phyloP scores from a whole-genome alignment of 2,329 filamentous ascomycete genomes.

The Clarireedia monteithiana region DNA sequence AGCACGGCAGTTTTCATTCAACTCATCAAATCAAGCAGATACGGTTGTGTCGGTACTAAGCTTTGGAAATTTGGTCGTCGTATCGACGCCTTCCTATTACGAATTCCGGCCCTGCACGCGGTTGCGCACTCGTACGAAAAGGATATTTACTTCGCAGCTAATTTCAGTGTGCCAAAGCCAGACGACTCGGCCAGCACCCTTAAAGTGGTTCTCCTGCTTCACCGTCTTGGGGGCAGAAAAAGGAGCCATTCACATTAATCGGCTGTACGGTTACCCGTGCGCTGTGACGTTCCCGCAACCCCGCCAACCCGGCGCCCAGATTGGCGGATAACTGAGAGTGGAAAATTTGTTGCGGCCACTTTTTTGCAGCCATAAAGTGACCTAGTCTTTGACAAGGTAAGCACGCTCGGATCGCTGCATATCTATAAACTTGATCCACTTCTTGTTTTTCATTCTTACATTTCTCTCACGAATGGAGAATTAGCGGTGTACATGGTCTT shows the following conservation, averaged over 20 bases:
- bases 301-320: constrained; percentile 20
- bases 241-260: constrained; percentile 14
- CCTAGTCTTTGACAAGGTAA: constrained; percentile 15
- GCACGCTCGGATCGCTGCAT: constrained; percentile 23
- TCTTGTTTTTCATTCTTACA: constrained; percentile 7
- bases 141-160: neutral
- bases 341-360: constrained; percentile 10
- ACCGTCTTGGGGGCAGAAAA: constrained; percentile 3
- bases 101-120: neutral
- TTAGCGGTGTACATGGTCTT: constrained; percentile 22
- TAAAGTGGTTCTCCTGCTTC: neutral
- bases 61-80: neutral
- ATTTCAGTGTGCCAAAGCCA: neutral
- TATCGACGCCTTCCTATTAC: neutral
- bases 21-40: constrained; percentile 7
- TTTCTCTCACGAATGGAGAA: constrained; percentile 13
- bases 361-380: constrained; percentile 3
- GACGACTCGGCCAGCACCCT: neutral
- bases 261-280: constrained; percentile 24
- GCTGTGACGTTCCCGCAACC: constrained; percentile 18
- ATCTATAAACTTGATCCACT: constrained; percentile 12
- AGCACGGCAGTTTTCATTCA: constrained; percentile 21
- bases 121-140: neutral
- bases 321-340: constrained; percentile 23
- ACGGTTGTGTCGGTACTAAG: neutral